Evolutionary conservation across 805 yeast genomes (phyloP), one percentile per base, ranked within the genome.

Genomic region (Suhomyces faveliae): DNA sequence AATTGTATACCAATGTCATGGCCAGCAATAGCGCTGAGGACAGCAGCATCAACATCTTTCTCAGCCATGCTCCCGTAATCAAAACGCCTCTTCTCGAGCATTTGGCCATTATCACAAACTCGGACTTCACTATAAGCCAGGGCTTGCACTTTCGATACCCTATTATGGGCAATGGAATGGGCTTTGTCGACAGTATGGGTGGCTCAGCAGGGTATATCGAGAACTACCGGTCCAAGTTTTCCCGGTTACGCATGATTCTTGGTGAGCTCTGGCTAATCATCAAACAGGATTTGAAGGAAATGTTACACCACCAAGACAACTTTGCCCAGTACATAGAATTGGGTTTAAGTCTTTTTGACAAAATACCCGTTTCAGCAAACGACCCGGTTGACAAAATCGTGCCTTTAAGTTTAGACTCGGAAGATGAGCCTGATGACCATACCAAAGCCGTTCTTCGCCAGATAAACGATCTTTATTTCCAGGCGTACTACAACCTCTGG

Each of bases 401-500:
- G 11, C 73, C 80, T 1, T 59, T 74, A 30, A 67, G 75, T 2
- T 51, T 74, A 19, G 43, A 43, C 5, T 29, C 13, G 2, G 33
- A 20, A n/a, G 46, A 42, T 6, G 24, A 33, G 3, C 13, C 15
- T 3, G 68, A 53, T 15, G 51, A 49, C 12, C 51, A 71, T 38
- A 75, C 71, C 53, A 72, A 74, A 24, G 68, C 65, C 40, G 68
- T 76, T n/a, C 57, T 66, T 20, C 68, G 78, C 59, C 72, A 70
- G 49, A 73, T 80, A 47, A 83, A 83, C 60, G 89, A 85, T 57
- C 66, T 77, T 35, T 80, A 83, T 54, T 80, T 81, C 59, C 71
- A 78, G 12, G 81, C 89, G 0, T 85, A 83, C 64, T 84, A 83
- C 58, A 83, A 83, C 57, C 73, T 84, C 48, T 87, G 95, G 95